These are phyloP conservation scores for Paramecium sexaurelia DNA, from an alignment of 73 alveolate genomes.

Conservation along the genomic window DNA sequence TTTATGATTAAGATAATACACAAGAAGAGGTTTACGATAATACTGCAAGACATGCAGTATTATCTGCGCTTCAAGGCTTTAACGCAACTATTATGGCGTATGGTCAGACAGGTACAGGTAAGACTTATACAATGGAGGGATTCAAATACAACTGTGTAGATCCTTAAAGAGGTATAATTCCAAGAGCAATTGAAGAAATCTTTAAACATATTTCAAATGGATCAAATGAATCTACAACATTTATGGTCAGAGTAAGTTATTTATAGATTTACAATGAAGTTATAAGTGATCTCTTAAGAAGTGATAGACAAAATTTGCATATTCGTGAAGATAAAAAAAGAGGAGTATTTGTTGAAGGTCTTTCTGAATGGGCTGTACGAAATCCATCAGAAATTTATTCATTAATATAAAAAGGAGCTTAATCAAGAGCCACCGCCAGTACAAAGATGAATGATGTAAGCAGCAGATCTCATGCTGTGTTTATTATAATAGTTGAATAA, in stretches of 20 bases:
- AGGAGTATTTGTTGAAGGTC: slow-evolving; percentile 99
- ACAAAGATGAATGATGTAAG: slow-evolving; percentile 98
- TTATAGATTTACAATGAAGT: slow-evolving; percentile 98
- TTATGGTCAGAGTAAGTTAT: slow-evolving; percentile 96
- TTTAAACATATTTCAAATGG: slow-evolving; percentile 87
- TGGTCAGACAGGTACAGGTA: slow-evolving; percentile 99
- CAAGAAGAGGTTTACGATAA: slow-evolving; percentile 94
- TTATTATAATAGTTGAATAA: slow-evolving; percentile 90
- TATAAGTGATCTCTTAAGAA: slow-evolving; percentile 95
- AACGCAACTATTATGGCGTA: slow-evolving; percentile 98
- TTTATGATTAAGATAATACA: slow-evolving; percentile 90
- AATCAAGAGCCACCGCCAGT: slow-evolving; percentile 96
- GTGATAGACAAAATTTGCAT: slow-evolving; percentile 89
- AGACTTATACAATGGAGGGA: slow-evolving; percentile 99
- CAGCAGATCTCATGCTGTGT: slow-evolving; percentile 97
- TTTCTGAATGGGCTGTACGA: slow-evolving; percentile 98
- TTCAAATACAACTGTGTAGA: slow-evolving; percentile 90
- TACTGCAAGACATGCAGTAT: slow-evolving; percentile 95
- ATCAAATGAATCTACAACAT: slow-evolving; percentile 85
- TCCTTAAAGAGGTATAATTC: slow-evolving; percentile 97
- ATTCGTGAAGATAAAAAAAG: slow-evolving; percentile 96
- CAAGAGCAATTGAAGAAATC: slow-evolving; percentile 97
- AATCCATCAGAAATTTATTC: slow-evolving; percentile 94
- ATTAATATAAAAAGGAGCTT: slow-evolving; percentile 94
- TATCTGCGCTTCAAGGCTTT: slow-evolving; percentile 91